These are phyloP conservation scores for Dryas drummondii DNA, from an alignment of 306 rosid species.

Conservation along the genomic window DNA sequence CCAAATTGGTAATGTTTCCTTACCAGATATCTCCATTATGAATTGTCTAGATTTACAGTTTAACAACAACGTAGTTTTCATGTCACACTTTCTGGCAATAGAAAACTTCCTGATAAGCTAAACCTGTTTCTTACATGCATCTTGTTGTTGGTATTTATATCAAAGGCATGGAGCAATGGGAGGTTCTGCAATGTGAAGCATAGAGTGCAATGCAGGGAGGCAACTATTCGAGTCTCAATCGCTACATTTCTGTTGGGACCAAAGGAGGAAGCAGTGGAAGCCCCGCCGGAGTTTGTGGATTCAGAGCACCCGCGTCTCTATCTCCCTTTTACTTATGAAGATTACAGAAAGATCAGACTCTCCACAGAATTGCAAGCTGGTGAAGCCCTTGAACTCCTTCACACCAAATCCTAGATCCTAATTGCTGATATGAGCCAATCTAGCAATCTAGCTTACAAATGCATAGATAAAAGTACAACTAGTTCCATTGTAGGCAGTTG, in stretches of 20 bases:
- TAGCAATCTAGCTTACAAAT: too few species aligned
- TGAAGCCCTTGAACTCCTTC: conserved; percentile 48
- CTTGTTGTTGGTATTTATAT: too few species aligned
- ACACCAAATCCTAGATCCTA: background rate
- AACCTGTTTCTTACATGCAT: background rate
- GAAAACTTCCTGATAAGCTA: background rate
- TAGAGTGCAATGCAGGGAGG: conserved; percentile 57
- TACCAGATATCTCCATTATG: too few species aligned
- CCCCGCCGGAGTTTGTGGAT: conserved; percentile 47
- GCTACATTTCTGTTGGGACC: conserved; percentile 56
- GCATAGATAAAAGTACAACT: background rate
- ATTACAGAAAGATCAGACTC: conserved; percentile 40
- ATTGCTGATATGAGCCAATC: background rate
- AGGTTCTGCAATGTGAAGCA: conserved; percentile 53
- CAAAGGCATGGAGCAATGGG: conserved; percentile 63
- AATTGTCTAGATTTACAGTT: too few species aligned
- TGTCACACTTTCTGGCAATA: too few species aligned
- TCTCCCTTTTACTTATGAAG: conserved; percentile 37
- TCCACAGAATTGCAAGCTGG: conserved; percentile 31
- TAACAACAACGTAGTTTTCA: too few species aligned
- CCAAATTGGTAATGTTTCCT: too few species aligned
- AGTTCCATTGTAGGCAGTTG: background rate
- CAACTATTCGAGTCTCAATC: conserved; percentile 36
- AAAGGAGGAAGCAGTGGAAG: conserved; percentile 39
- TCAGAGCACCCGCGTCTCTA: conserved; percentile 41